Conservation (phyloP, 768 basidiomycete species). For the Filobasidium wieringae region DNA sequence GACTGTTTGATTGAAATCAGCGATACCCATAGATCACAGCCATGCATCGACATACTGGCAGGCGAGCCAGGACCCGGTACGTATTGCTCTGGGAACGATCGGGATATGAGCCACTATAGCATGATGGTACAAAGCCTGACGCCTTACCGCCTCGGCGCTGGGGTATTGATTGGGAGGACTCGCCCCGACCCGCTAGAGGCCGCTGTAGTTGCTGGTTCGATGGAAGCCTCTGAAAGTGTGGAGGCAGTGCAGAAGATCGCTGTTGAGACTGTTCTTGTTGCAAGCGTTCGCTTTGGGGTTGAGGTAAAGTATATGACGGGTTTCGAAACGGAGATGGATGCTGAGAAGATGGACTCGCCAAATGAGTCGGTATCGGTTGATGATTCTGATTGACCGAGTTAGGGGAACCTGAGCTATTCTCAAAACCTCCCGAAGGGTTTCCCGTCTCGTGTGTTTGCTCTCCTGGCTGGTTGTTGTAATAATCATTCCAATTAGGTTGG, state of each 20-base stretch:
- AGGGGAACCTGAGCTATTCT: too few relatives aligned
- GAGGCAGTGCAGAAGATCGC: neutral
- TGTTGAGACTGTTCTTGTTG: too few relatives aligned
- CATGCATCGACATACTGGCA: neutral
- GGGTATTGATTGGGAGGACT: too few relatives aligned
- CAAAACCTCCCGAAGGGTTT: neutral
- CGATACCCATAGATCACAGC: neutral
- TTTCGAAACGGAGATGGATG: neutral
- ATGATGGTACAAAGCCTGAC: neutral
- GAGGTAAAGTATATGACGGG: too few relatives aligned
- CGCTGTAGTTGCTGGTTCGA: neutral
- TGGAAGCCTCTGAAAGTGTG: neutral
- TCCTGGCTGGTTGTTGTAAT: neutral
- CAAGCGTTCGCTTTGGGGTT: too few relatives aligned
- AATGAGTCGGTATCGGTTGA: neutral
- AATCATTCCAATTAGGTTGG: neutral
- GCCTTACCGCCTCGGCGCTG: too few relatives aligned
- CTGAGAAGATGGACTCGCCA: neutral
- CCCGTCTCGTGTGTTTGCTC: neutral
- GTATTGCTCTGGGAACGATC: slow-evolving; percentile 2
- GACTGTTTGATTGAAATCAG: slow-evolving; percentile 16
- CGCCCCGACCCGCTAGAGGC: neutral
- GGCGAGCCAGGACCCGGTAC: slow-evolving; percentile 6
- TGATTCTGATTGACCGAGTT: neutral
- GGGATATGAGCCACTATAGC: neutral